phyloP scores from a whole-genome alignment of 208 protist species.

The Trypanosomatidae sp. region DNA sequence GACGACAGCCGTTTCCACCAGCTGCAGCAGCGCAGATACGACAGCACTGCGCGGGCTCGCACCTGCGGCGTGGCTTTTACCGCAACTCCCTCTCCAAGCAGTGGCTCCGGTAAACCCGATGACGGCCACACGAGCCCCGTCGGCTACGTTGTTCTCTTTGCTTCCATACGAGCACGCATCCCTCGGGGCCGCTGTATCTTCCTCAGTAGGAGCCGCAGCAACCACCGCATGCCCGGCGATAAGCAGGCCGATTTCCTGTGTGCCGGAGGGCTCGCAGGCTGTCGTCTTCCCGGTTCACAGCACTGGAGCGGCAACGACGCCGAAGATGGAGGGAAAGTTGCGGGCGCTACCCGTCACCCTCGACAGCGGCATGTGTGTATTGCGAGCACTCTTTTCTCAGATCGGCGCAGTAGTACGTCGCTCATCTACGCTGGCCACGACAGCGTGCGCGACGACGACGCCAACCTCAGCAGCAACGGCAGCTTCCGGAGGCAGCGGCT shows the following conservation, averaged over 20 bases:
- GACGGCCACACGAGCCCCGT: background rate
- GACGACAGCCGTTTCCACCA: background rate
- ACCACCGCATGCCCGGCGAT: background rate
- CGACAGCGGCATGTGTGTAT: slow-evolving; percentile 8
- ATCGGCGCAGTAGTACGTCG: slow-evolving; percentile 9
- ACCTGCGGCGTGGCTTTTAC: slow-evolving; percentile 13
- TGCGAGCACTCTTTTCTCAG: slow-evolving; percentile 16
- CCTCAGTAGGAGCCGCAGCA: background rate
- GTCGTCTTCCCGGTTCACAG: background rate
- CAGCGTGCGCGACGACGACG: slow-evolving; percentile 1
- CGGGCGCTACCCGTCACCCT: slow-evolving; percentile 1
- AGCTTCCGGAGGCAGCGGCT: background rate
- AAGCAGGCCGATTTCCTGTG: slow-evolving; percentile 20
- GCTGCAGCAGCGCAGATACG: background rate
- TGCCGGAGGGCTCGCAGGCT: background rate
- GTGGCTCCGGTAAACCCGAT: background rate
- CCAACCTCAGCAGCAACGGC: slow-evolving; percentile 1
- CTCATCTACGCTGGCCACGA: slow-evolving; percentile 1
- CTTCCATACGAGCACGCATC: background rate
- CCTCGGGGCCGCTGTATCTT: background rate
- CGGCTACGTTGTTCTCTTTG: background rate
- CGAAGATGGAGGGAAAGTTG: background rate
- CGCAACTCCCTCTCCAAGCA: slow-evolving; percentile 10
- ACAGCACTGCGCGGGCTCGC: background rate
- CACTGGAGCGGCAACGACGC: background rate